Evolutionary conservation across 2,329 filamentous ascomycete species (phyloP).

Genomic region (Trichoderma pleuroti): DNA sequence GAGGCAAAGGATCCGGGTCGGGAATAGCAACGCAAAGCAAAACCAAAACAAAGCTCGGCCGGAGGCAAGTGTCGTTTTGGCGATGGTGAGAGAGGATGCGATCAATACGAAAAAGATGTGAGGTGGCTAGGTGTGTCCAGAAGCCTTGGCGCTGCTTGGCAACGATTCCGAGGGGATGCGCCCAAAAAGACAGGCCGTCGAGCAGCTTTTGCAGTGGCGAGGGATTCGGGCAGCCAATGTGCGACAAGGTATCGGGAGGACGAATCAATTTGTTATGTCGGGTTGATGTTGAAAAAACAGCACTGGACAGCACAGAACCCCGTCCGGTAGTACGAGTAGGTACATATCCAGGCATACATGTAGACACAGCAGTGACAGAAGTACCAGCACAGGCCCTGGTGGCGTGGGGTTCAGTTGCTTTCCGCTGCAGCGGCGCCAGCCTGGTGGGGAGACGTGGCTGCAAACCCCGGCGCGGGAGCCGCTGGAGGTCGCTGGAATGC

Average conservation of each 20-base stretch:
- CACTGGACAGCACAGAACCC: background rate
- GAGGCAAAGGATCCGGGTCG: background rate
- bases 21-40: background rate
- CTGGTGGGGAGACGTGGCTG: constrained; percentile 13
- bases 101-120: background rate
- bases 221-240: background rate
- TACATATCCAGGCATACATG: background rate
- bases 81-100: background rate
- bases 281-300: background rate
- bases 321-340: too few relatives aligned
- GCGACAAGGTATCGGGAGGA: constrained; percentile 1
- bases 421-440: background rate
- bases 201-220: background rate
- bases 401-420: constrained; percentile 2
- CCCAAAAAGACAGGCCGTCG: background rate
- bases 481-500: constrained; percentile 8
- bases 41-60: background rate
- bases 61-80: background rate
- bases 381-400: background rate
- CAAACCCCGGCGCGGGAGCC: constrained; percentile 15
- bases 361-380: background rate
- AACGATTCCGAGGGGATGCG: background rate
- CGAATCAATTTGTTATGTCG: background rate
- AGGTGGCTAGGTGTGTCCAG: background rate
- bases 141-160: constrained; percentile 3